These are phyloP conservation scores for Exserohilum turcica DNA, from an alignment of 2,329 filamentous ascomycete species.

Conservation along the genomic window DNA sequence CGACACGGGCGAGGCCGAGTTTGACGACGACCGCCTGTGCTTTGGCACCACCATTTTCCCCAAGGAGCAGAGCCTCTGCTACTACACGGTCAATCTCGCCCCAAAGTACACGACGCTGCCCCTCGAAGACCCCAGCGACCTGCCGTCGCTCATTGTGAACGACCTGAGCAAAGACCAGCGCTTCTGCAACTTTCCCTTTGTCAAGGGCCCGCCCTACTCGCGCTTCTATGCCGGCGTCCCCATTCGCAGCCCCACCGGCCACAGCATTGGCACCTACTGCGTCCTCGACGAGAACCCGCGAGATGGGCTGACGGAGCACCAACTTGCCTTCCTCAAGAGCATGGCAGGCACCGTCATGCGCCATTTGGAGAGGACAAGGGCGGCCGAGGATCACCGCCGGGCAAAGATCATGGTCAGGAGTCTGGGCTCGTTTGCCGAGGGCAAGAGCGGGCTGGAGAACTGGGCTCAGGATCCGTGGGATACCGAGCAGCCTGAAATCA, in stretches of 20 bases:
- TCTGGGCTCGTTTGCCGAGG: constrained; percentile 46
- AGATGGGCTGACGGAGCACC: constrained; percentile 54
- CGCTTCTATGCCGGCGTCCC: constrained; percentile 65
- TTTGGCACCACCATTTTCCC: constrained; percentile 44
- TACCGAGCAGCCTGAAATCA: constrained; percentile 17
- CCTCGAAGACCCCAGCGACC: constrained; percentile 21
- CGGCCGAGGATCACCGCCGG: constrained; percentile 58
- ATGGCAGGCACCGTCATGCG: constrained; percentile 62
- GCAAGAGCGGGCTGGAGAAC: constrained; percentile 42
- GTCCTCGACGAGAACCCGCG: constrained; percentile 64
- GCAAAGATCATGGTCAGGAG: constrained; percentile 60
- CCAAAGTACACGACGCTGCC: constrained; percentile 19
- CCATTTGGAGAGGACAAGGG: constrained; percentile 63
- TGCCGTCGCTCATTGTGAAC: constrained; percentile 40
- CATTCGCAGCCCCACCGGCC: constrained; percentile 62
- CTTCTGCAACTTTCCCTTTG: constrained; percentile 45
- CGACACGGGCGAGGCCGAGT: constrained; percentile 34
- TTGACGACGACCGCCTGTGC: constrained; percentile 35
- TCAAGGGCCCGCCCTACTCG: constrained; percentile 38
- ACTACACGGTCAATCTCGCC: constrained; percentile 41
- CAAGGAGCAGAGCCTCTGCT: constrained; percentile 42
- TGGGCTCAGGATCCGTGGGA: constrained; percentile 44
- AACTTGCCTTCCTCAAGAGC: constrained; percentile 62
- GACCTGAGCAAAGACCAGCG: constrained; percentile 45
- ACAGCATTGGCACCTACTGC: constrained; percentile 65